Conservation (phyloP, 1,139 yeast genomes). For the Tardiomyces depauwii region DNA sequence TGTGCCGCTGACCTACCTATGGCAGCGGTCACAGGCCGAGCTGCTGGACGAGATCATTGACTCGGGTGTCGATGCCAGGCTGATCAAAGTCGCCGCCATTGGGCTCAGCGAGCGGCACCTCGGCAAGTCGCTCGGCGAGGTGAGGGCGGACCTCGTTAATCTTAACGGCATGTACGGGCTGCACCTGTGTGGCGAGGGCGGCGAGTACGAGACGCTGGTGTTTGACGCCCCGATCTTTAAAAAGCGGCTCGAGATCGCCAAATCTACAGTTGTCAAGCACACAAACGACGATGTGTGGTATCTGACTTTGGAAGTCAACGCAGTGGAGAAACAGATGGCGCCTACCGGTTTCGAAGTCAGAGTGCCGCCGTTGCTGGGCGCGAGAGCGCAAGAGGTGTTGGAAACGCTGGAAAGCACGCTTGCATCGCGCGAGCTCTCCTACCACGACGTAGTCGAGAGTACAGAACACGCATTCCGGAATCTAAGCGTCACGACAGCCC, state of each 20-base stretch:
- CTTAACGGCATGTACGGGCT: conserved; percentile 63
- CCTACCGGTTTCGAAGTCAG: conserved; percentile 20
- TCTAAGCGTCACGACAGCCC: no score
- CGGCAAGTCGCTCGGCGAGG: conserved; percentile 52
- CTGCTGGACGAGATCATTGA: conserved; percentile 74
- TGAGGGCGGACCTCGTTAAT: conserved; percentile 46
- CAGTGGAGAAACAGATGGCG: conserved; percentile 25
- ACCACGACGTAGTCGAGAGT: no score
- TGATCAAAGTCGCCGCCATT: conserved; percentile 87
- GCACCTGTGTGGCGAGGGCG: conserved; percentile 97
- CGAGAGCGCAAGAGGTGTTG: conserved; percentile 34
- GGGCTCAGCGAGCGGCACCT: conserved; percentile 61
- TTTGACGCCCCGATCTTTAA: conserved; percentile 79
- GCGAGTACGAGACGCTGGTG: conserved; percentile 90
- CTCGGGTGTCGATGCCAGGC: conserved; percentile 66
- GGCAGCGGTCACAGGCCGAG: conserved; percentile 80
- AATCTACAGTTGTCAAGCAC: conserved; percentile 35
- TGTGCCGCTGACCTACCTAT: conserved; percentile 61
- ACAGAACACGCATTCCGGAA: no score
- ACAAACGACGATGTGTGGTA: conserved; percentile 58
- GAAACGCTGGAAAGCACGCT: conserved; percentile 5
- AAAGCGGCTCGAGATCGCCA: conserved; percentile 38
- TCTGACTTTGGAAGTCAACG: conserved; percentile 32
- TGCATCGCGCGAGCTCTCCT: no score
- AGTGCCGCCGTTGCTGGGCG: conserved; percentile 39